Percentiles rank a stretch among this genome's conserved stretches.
phyloP scores from a whole-genome alignment of 768 basidiomycete species.

The Sutorius australiensis region DNA sequence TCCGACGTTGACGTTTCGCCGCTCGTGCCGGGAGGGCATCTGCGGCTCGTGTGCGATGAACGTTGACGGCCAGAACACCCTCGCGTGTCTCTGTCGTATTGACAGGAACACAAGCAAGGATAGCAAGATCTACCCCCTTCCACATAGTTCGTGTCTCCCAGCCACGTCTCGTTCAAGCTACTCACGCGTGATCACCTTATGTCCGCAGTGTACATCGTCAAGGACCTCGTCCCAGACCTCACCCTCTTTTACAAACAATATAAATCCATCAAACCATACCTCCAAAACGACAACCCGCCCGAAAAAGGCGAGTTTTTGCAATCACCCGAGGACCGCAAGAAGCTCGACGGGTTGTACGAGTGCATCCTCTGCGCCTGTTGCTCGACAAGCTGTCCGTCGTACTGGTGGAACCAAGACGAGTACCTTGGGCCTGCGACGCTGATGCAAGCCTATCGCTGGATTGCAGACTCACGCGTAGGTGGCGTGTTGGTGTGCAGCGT shows the following conservation, averaged over 20 bases:
- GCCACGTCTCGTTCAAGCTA: not conserved
- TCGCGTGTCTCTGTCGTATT: conserved; percentile 95
- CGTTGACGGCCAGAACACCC: conserved; percentile 96
- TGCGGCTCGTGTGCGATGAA: conserved; percentile 99
- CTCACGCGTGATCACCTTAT: not conserved
- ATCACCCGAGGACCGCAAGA: conserved; percentile 86
- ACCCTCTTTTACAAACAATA: conserved; percentile 98
- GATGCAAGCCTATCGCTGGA: conserved; percentile 98
- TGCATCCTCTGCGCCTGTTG: conserved; percentile 97
- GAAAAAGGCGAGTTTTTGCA: conserved; percentile 85
- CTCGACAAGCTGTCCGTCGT: conserved; percentile 94
- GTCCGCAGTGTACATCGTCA: conserved; percentile 88
- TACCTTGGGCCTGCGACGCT: conserved; percentile 96
- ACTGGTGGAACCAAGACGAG: conserved; percentile 99
- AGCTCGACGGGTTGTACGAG: conserved; percentile 96
- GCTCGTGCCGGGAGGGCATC: conserved; percentile 92
- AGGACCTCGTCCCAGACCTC: conserved; percentile 93
- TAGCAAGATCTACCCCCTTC: conserved; percentile 92
- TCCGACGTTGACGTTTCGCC: conserved; percentile 93
- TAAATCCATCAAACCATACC: conserved; percentile 97
- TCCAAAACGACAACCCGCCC: conserved; percentile 90
- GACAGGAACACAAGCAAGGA: conserved; percentile 70
- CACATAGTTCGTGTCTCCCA: conserved; percentile 71
- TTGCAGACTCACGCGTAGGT: conserved; percentile 89
- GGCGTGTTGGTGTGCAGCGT: not conserved